Evolutionary conservation across 257 asterid genomes (phyloP).

Genomic region (Gentiana straminea): DNA sequence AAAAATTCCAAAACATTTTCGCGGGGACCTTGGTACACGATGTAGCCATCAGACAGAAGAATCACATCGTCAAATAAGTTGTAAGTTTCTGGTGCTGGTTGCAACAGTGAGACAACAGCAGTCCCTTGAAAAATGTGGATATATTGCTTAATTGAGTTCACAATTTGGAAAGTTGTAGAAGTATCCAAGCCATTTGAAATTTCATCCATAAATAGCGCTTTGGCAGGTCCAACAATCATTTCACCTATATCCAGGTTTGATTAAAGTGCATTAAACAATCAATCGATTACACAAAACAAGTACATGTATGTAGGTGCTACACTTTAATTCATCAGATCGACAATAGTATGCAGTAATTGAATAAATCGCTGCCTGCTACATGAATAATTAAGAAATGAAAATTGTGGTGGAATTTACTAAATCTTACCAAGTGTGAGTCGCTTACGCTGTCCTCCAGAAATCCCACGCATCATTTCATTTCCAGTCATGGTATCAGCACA

Average conservation of each 20-base stretch:
- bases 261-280: neutral
- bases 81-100: conserved; percentile 91
- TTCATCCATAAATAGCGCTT: conserved; percentile 83
- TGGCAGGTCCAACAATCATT: conserved; percentile 81
- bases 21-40: conserved; percentile 83
- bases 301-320: no score
- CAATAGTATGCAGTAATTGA: no score
- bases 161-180: conserved; percentile 79
- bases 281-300: no score
- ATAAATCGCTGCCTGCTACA: neutral
- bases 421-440: conserved; percentile 71
- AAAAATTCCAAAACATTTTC: conserved; percentile 53
- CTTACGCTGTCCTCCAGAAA: conserved; percentile 94
- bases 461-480: conserved; percentile 89
- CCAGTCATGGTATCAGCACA: conserved; percentile 93
- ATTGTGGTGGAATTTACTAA: no score
- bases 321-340: no score
- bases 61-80: conserved; percentile 78
- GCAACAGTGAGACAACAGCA: conserved; percentile 67
- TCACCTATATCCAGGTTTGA: conserved; percentile 44
- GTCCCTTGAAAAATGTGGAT: conserved; percentile 61
- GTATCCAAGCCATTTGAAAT: conserved; percentile 90
- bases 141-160: conserved; percentile 56
- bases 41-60: conserved; percentile 70
- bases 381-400: no score